These are phyloP conservation scores for Podospora fimiseda DNA, from an alignment of 495 filamentous ascomycete species.

Conservation along the genomic window DNA sequence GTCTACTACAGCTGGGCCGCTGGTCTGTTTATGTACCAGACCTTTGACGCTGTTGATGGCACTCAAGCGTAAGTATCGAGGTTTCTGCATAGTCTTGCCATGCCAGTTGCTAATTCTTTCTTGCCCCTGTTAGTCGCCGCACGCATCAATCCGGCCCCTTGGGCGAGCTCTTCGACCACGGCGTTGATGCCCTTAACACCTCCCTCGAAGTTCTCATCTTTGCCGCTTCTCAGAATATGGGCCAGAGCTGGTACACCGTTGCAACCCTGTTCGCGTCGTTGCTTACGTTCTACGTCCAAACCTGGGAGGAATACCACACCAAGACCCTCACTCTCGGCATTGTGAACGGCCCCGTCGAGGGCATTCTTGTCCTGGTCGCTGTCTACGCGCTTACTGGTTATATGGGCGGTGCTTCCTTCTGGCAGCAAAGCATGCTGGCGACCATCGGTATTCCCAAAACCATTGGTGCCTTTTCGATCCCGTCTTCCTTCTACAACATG, in stretches of 20 bases:
- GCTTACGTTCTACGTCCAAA: constrained; percentile 94
- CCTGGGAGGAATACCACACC: constrained; percentile 99
- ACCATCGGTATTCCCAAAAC: constrained; percentile 61
- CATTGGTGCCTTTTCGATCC: constrained; percentile 51
- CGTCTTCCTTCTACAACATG: constrained; percentile 62
- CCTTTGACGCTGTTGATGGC: constrained; percentile 95
- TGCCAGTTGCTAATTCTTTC: constrained; percentile 1
- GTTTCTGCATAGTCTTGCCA: background rate
- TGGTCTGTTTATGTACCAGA: constrained; percentile 93
- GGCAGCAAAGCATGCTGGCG: constrained; percentile 73
- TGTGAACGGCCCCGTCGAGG: constrained; percentile 92
- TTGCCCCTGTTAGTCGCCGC: constrained; percentile 54
- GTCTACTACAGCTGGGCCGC: constrained; percentile 88
- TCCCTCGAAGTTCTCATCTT: constrained; percentile 91
- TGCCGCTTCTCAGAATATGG: constrained; percentile 82
- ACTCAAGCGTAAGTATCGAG: constrained; percentile 78
- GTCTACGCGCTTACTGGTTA: constrained; percentile 83
- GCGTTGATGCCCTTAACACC: constrained; percentile 94
- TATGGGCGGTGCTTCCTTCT: constrained; percentile 83
- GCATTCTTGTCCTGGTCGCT: constrained; percentile 73
- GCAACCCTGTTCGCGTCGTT: constrained; percentile 66
- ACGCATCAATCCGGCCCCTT: constrained; percentile 89
- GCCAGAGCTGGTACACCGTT: constrained; percentile 86
- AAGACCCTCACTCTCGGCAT: constrained; percentile 88
- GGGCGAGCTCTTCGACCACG: constrained; percentile 96